Percentiles rank a stretch among this genome's conserved stretches.
phyloP scores from a whole-genome alignment of 2,329 filamentous ascomycete species.

The Monilinia fructicola region DNA sequence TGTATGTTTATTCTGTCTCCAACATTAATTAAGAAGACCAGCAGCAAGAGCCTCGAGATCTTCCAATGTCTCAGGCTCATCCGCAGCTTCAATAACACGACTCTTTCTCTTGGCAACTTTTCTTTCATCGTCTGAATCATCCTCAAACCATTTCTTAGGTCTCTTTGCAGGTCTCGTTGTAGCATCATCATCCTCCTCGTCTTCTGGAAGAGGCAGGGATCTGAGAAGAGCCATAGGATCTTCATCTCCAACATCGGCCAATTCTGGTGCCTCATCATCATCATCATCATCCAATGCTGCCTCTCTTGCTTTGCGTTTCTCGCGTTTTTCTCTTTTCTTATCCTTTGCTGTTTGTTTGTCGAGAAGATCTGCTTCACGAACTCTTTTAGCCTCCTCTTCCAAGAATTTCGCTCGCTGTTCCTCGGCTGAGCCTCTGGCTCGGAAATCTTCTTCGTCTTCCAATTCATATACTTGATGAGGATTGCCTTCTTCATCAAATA shows the following conservation, averaged over 20 bases:
- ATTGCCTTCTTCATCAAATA: constrained; percentile 91
- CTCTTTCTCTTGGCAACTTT: constrained; percentile 48
- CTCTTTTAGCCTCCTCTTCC: constrained; percentile 68
- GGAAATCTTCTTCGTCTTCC: constrained; percentile 80
- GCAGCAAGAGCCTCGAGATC: constrained; percentile 76
- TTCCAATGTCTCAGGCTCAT: constrained; percentile 75
- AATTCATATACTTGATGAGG: constrained; percentile 86
- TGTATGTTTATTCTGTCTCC: neutral
- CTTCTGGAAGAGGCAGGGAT: constrained; percentile 53
- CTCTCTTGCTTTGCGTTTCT: constrained; percentile 61
- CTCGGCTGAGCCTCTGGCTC: constrained; percentile 69
- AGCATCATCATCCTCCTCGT: constrained; percentile 51
- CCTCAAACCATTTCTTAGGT: constrained; percentile 77
- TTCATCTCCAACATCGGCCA: constrained; percentile 44
- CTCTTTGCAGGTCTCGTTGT: constrained; percentile 63
- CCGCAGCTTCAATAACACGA: constrained; percentile 59
- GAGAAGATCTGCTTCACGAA: constrained; percentile 71
- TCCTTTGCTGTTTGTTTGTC: constrained; percentile 81
- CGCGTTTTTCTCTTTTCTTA: constrained; percentile 73
- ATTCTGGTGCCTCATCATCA: constrained; percentile 34
- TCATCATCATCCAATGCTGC: constrained; percentile 48
- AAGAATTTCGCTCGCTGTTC: constrained; percentile 76
- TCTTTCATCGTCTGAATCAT: constrained; percentile 54
- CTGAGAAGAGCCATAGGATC: constrained; percentile 59
- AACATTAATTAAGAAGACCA: constrained; percentile 58